These are phyloP conservation scores for Gossypium raimondii DNA, from an alignment of 345 rosid genomes.

Conservation along the genomic window DNA sequence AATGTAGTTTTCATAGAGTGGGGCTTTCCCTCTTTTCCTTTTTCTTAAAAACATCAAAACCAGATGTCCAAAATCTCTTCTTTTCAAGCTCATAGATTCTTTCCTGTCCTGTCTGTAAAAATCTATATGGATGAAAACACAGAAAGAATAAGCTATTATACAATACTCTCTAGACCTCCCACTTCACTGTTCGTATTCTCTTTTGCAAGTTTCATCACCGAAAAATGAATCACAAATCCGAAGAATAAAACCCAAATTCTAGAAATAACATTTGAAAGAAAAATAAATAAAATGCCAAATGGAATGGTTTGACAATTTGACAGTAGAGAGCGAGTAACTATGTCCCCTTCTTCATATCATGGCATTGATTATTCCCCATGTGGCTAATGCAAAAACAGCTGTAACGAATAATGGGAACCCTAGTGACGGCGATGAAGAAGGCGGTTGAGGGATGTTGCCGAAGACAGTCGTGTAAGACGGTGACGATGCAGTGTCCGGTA, in stretches of 20 bases:
- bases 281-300: not conserved
- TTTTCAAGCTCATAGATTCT: constrained; percentile 1
- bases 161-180: not conserved
- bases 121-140: not conserved
- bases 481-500: constrained; percentile 49
- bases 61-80: not conserved
- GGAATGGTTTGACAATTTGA: not conserved
- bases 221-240: constrained; percentile 5
- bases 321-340: not conserved
- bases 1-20: too few relatives aligned
- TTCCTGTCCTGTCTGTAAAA: not conserved
- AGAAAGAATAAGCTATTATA: not conserved
- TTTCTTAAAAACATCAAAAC: constrained; percentile 3
- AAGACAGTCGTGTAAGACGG: constrained; percentile 70
- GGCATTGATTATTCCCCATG: constrained; percentile 31
- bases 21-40: not conserved
- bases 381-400: constrained; percentile 37
- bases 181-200: not conserved
- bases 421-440: constrained; percentile 38
- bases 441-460: constrained; percentile 64
- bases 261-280: not conserved
- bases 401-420: constrained; percentile 27
- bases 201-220: not conserved
- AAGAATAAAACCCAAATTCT: not conserved
- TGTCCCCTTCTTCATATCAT: constrained; percentile 28